Evolutionary conservation across 768 basidiomycete species (phyloP), one percentile per base, ranked within the genome.

Genomic region (Psilocybe subaeruginosa): DNA sequence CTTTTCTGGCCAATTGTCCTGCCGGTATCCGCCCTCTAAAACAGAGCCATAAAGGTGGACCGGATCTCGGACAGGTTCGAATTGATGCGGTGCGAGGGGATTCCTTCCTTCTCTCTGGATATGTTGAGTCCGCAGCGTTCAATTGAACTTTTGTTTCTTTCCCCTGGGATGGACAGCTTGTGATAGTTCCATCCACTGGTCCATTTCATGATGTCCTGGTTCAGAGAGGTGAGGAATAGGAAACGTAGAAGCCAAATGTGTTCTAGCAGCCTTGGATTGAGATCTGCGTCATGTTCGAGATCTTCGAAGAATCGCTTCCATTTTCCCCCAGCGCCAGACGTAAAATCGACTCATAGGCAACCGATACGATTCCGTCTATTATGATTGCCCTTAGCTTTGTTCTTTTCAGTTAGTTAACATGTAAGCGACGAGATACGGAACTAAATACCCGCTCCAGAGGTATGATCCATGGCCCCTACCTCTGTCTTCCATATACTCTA

Each of bases 221-320:
- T 74, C 35, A 79, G 67, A 0, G 49, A 17, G 2, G 46, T 8
- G 1, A 80, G 70, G 57, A 82, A 81, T 0, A 81, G 68, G 43
- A 71, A 60, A 47, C 78, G 78, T 1, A 78, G 63, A 3, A 80
- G 68, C 77, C 79, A 82, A 43, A 79, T 75, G 58, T 80, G 78
- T 11, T 56, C 63, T 6, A 66, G 39, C 7, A 61, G 39, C 16
- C 69, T 54, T 2, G 55, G 58, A 45, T 78, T 59, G 0, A 82
- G 70, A 0, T 69, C 62, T 37, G 71, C 49, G 11, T 67, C 45
- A 3, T 57, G 41, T 47, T 59, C 58, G 17, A 59, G 37, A 9
- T 51, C 19, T 27, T 19, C 6, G 16, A 59, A 59, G 29, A 59
- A 59, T 9, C 1, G 3, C n/a, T 43, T 51, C 58, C 58, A 59